These are phyloP conservation scores for Xylaria sp. DNA, from an alignment of 2,329 filamentous ascomycete genomes.

Conservation along the genomic window DNA sequence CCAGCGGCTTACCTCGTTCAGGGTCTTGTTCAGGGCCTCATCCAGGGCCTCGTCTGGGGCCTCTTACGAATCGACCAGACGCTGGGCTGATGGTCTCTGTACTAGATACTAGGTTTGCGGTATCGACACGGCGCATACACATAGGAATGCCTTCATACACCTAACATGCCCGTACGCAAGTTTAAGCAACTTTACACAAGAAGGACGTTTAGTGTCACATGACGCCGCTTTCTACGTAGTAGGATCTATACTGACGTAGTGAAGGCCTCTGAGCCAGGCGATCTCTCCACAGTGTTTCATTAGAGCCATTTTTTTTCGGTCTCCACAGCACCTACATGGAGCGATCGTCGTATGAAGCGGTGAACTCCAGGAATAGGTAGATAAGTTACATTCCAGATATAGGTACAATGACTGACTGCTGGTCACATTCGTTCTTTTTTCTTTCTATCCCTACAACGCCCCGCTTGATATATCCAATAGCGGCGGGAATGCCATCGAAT, in stretches of 20 bases:
- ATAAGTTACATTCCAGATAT: not conserved
- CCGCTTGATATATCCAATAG: constrained; percentile 15
- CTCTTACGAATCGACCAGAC: not conserved
- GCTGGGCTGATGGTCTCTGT: not conserved
- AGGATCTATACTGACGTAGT: too few relatives aligned
- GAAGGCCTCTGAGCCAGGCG: constrained; percentile 1
- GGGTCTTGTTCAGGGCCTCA: not conserved
- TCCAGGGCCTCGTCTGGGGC: not conserved
- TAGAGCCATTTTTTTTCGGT: constrained; percentile 8
- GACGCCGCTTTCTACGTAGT: constrained; percentile 23
- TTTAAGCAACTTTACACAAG: constrained; percentile 13
- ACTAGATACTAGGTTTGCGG: constrained; percentile 2
- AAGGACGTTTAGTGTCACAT: constrained; percentile 13
- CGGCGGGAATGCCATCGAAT: not conserved
- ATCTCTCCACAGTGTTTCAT: constrained; percentile 23
- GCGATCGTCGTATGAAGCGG: constrained; percentile 24
- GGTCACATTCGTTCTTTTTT: not conserved
- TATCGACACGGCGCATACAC: constrained; percentile 5
- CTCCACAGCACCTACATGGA: constrained; percentile 24
- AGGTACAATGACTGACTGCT: not conserved
- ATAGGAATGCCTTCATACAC: not conserved
- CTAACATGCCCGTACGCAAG: constrained; percentile 1
- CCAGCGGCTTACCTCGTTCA: not conserved
- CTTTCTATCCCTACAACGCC: constrained; percentile 2
- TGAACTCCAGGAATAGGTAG: constrained; percentile 8